Percentiles rank a stretch among this genome's conserved stretches.
Evolutionary conservation across 345 rosid species (phyloP).

Genomic region (Viola odorata): DNA sequence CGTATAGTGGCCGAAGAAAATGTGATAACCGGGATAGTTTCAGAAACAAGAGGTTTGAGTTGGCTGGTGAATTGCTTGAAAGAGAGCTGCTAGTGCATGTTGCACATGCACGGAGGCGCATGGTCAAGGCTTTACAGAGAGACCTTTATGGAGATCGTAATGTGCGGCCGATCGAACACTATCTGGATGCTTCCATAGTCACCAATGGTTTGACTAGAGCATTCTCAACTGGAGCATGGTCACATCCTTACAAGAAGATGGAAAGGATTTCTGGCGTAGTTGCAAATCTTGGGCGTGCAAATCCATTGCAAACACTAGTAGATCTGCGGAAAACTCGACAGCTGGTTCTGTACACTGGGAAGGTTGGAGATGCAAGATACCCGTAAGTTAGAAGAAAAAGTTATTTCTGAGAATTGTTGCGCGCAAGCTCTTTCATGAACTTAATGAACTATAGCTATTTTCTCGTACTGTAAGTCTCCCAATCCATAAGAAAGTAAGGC

Average conservation of each 20-base stretch:
- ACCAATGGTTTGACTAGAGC: conserved; percentile 90
- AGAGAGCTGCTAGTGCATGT: conserved; percentile 76
- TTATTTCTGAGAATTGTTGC: background rate
- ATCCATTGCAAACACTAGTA: conserved; percentile 75
- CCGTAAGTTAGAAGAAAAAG: conserved; percentile 52
- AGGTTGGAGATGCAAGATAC: conserved; percentile 96
- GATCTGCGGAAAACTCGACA: conserved; percentile 85
- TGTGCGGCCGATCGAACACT: conserved; percentile 59
- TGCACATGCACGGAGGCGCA: conserved; percentile 61
- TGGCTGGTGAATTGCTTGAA: conserved; percentile 83
- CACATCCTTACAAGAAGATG: conserved; percentile 69
- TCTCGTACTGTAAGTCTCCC: no score
- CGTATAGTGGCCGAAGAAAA: conserved; percentile 61
- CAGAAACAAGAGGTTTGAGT: conserved; percentile 79
- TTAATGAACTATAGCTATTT: no score
- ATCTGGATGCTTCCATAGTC: conserved; percentile 82
- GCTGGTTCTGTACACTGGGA: conserved; percentile 79
- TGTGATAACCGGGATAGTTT: conserved; percentile 80
- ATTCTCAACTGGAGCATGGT: conserved; percentile 98
- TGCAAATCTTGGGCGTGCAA: conserved; percentile 76
- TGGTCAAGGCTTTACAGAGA: conserved; percentile 67
- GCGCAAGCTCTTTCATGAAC: no score
- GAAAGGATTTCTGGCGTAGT: conserved; percentile 94
- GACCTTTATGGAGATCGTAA: conserved; percentile 65
- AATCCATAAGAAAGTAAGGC: no score